Conservation (phyloP, 2,329 filamentous ascomycete species). For the Nothophoma quercina region DNA sequence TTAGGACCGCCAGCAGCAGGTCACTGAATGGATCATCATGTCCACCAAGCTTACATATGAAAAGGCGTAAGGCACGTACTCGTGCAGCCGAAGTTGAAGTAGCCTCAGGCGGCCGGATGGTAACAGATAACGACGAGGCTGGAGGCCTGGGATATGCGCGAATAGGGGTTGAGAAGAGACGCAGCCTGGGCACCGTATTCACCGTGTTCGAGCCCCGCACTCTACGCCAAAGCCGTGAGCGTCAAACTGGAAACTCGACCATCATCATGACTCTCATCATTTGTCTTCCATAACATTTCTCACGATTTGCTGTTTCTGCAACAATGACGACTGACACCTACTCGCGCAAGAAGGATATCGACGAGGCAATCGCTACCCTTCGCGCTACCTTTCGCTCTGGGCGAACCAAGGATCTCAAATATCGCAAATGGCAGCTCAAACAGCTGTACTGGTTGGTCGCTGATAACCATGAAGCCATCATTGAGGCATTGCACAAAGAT, state of each 20-base stretch:
- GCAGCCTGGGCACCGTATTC: neutral
- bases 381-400: neutral
- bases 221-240: no score
- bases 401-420: conserved; percentile 1
- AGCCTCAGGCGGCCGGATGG: no score
- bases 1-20: no score
- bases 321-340: neutral
- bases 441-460: conserved; percentile 6
- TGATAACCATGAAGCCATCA: neutral
- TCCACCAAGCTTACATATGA: no score
- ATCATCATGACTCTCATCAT: neutral
- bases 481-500: neutral
- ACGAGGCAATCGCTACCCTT: neutral
- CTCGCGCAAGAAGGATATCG: neutral
- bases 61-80: no score
- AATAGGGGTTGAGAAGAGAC: no score
- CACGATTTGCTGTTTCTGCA: neutral
- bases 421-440: conserved; percentile 9
- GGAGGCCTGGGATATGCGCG: no score
- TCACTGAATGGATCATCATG: no score
- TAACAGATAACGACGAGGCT: no score
- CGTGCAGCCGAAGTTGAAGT: no score
- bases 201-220: neutral
- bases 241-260: no score
- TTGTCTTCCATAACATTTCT: neutral